Conservation (phyloP, 768 basidiomycete species). For the Agaricus blazei region DNA sequence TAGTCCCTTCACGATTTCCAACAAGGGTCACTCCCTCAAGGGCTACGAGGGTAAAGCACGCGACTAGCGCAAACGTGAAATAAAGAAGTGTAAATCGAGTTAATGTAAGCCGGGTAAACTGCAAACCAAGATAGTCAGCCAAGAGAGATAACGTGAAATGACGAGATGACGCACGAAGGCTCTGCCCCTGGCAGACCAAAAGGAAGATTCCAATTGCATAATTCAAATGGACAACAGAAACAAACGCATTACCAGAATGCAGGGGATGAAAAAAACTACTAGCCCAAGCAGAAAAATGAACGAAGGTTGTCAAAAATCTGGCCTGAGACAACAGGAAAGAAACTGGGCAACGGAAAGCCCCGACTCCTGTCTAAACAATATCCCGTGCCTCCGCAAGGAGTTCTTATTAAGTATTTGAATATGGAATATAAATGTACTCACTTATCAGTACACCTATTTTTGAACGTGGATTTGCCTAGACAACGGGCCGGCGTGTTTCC, state of each 20-base stretch:
- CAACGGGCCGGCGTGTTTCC: no score
- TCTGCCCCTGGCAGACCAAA: conserved; percentile 20
- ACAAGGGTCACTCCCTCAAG: conserved; percentile 34
- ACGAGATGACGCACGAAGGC: conserved; percentile 21
- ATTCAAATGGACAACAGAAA: background rate
- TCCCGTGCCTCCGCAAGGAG: background rate
- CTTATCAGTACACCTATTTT: no score
- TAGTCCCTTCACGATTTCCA: conserved; percentile 30
- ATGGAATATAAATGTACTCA: no score
- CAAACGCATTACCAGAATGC: conserved; percentile 5
- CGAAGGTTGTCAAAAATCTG: no score
- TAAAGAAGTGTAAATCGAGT: conserved; percentile 45
- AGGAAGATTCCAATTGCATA: conserved; percentile 15
- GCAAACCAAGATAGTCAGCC: background rate
- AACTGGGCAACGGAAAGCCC: no score
- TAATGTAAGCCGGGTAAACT: conserved; percentile 46
- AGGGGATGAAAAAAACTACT: background rate
- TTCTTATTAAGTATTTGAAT: no score
- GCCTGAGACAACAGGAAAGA: no score
- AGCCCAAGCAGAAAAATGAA: no score
- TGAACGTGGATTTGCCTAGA: no score
- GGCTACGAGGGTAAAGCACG: conserved; percentile 33
- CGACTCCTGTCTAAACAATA: background rate
- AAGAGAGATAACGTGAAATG: background rate
- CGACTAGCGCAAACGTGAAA: conserved; percentile 39